These are phyloP conservation scores for Podosphaera xanthii DNA, from an alignment of 2,329 filamentous ascomycete genomes.

Conservation along the genomic window DNA sequence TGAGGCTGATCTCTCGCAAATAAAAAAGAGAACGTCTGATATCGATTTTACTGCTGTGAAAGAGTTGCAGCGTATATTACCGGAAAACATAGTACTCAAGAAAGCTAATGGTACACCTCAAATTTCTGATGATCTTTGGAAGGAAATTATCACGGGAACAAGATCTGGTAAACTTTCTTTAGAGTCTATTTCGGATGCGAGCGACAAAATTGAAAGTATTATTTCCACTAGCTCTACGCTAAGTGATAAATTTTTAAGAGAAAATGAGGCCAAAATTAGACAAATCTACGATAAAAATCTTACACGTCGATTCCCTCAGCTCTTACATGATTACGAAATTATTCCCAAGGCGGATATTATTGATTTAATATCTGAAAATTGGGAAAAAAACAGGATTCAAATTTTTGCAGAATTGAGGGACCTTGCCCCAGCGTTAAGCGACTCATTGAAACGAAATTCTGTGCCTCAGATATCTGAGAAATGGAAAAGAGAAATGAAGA, in stretches of 20 bases:
- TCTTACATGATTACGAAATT: slow-evolving; percentile 7
- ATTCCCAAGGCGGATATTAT: slow-evolving; percentile 30
- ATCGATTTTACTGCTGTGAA: slow-evolving; percentile 16
- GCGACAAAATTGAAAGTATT: slow-evolving; percentile 1
- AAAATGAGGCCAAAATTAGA: slow-evolving; percentile 5
- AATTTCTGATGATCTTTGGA: slow-evolving; percentile 40
- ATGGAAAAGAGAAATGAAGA: slow-evolving; percentile 6
- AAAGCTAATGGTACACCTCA: slow-evolving; percentile 27
- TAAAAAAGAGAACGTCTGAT: slow-evolving; percentile 2
- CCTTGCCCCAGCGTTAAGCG: slow-evolving; percentile 5
- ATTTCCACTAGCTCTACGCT: not conserved
- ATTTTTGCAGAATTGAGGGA: slow-evolving; percentile 7
- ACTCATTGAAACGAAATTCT: slow-evolving; percentile 4
- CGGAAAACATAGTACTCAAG: slow-evolving; percentile 31
- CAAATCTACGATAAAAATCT: slow-evolving; percentile 5
- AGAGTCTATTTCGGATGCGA: not conserved
- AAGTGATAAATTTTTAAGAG: slow-evolving; percentile 6
- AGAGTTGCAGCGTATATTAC: slow-evolving; percentile 26
- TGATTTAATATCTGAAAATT: slow-evolving; percentile 77
- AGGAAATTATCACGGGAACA: slow-evolving; percentile 34
- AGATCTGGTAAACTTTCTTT: slow-evolving; percentile 17
- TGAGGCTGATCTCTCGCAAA: slow-evolving; percentile 9
- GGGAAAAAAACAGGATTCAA: slow-evolving; percentile 22
- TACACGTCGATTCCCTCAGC: slow-evolving; percentile 6
- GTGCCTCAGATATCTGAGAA: slow-evolving; percentile 5